Evolutionary conservation across 2,329 filamentous ascomycete species (phyloP).

Genomic region (Teratosphaeriaceae sp.): DNA sequence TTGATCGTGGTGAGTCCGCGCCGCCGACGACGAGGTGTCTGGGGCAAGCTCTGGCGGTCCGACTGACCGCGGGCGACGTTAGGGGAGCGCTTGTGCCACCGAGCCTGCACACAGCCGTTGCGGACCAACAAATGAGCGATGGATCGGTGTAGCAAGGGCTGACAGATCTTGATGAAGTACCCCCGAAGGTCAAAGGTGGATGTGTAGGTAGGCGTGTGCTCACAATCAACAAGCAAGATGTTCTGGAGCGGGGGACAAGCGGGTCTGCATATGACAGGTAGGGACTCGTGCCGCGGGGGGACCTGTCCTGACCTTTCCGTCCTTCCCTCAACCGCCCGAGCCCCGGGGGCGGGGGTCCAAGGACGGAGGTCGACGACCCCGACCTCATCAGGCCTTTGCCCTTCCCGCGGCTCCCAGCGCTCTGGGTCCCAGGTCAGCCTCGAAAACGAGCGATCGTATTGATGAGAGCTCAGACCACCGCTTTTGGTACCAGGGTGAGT

Average conservation of each 20-base stretch:
- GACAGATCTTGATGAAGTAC: constrained; percentile 4
- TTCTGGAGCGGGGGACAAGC: constrained; percentile 15
- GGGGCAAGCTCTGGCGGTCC: too few relatives aligned
- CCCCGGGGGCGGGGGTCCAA: too few relatives aligned
- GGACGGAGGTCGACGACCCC: too few relatives aligned
- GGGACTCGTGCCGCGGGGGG: constrained; percentile 22
- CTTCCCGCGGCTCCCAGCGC: constrained; percentile 32
- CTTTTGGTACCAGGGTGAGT: constrained; percentile 32
- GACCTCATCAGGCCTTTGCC: constrained; percentile 19
- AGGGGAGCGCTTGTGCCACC: not conserved
- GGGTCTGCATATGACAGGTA: constrained; percentile 18
- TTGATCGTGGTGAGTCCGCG: too few relatives aligned
- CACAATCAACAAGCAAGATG: constrained; percentile 13
- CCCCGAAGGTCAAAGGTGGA: too few relatives aligned
- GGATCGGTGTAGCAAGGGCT: constrained; percentile 4
- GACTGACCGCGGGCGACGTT: too few relatives aligned
- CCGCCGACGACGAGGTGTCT: too few relatives aligned
- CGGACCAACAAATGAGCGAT: not conserved
- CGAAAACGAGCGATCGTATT: constrained; percentile 34
- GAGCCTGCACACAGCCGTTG: not conserved
- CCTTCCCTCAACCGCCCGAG: not conserved
- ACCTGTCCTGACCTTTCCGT: not conserved
- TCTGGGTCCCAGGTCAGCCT: constrained; percentile 38
- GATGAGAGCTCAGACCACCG: constrained; percentile 39
- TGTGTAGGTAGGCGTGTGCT: not conserved